Evolutionary conservation across 176 grass and related monocot genomes (phyloP), one percentile per base, ranked within the genome.

Genomic region (Rhynchospora pubera): DNA sequence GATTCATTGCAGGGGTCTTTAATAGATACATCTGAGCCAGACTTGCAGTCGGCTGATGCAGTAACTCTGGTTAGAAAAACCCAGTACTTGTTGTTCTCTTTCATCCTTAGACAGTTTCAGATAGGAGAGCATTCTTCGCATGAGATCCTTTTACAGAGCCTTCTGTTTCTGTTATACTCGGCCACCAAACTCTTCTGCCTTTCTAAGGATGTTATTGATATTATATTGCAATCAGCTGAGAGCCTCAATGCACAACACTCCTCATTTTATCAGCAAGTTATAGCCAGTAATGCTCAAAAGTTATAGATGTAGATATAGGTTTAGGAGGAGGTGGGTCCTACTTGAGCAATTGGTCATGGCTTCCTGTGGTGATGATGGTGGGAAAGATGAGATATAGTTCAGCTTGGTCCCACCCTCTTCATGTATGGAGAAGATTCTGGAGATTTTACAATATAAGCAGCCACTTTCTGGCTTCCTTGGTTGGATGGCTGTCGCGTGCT

Each of bases 41-140:
- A 89, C 69, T 77, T 78, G 66, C 65, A 91, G 21, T 87, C 83
- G 42, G 85, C 73, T 83, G 94, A 97, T 85, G 92, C 92, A 70
- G 81, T 97, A 85, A 97, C 94, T 84, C 89, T 97, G 81, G 92
- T 97, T 18, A 88, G 94, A 85, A 90, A 91, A 85, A 94, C 92
- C 72, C 94, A 97, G 51, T 80, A 80, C 87, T 86, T 91, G 85
- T 85, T 97, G 65, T 92, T 83, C 73, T 83, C 80, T 23, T 97
- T 97, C 59, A 86, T 97, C 73, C 65, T 88, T 53, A 89, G 85
- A 65, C 92, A 92, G 77, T 92, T 97, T 71, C 78, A 69, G 88
- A 91, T 88, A 77, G 88, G 91, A 83, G 84, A 86, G 9, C 86
- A 89, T 51, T 87, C 63, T 21, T 81, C 87, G 64, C 86, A 89